These are phyloP conservation scores for Dispira simplex DNA, from an alignment of 192 early-diverging fungal genomes.

Conservation along the genomic window DNA sequence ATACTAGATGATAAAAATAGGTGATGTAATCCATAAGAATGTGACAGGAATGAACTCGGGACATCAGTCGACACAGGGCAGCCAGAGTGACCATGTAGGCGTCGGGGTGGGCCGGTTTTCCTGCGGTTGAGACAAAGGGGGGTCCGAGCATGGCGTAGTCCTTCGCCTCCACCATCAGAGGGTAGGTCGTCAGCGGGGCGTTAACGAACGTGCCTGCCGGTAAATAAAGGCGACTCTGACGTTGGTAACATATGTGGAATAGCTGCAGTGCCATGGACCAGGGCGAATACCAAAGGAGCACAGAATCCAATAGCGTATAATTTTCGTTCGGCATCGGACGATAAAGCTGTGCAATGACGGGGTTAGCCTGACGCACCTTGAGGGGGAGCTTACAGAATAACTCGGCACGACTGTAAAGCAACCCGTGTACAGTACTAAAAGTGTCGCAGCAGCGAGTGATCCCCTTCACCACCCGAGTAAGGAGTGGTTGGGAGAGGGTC, in stretches of 20 bases:
- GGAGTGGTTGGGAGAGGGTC: not conserved
- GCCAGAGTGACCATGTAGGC: not conserved
- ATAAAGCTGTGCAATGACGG: not conserved
- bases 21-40: not conserved
- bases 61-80: slow-evolving; percentile 5
- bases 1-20: not conserved
- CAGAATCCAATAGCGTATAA: not conserved
- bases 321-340: not conserved
- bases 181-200: no score
- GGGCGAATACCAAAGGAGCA: not conserved
- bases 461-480: not conserved
- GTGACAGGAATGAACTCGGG: not conserved
- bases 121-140: not conserved
- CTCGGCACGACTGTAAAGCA: not conserved
- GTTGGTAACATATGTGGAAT: not conserved
- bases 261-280: not conserved
- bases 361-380: not conserved
- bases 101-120: not conserved
- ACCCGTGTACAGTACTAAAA: not conserved
- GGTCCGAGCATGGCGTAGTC: no score
- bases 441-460: slow-evolving; percentile 1
- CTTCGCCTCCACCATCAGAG: no score
- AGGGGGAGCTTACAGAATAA: not conserved
- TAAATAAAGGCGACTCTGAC: not conserved
- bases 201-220: no score